Base-by-base conservation (phyloP, 148 eudicot genomes). In the Cornus suecica region DNA sequence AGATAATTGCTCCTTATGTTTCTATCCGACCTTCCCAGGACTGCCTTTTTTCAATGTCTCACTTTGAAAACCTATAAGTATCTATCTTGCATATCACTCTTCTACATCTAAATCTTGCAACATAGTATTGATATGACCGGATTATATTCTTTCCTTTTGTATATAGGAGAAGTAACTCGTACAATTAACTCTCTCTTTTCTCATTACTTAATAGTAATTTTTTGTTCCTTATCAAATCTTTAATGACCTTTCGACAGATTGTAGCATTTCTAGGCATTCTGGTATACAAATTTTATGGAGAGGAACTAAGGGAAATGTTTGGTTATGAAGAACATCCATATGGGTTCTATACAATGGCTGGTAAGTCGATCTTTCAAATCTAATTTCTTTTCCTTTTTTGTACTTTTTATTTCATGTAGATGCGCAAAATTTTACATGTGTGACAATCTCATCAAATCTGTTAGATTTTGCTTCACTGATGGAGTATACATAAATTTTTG, bases 261-360 rank as follows among this genome's bases (percentile, higher is more conserved):
- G 98, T 95, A 79, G 93, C 98, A 58, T 77, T 88, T 72, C 81
- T 95, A 71, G 99, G 99, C 60, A 80, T 93, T 65, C 86, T 95
- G 80, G 88, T 93, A 68, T 95, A 95, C 87, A 91, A 91, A 65
- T 93, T 88, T 71, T 95, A 95, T 76, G 99, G 99, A 69, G 99
- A 91, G 60, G 98, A 95, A 81, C 87, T 95, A 34, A 90, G 94
- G 71, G 99, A 95, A 82, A 95, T 95, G 98, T 95, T 95, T 86
- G 99, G 99, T 65, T 95, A 95, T 61, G 97, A 86, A 83, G 94
- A 93, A 82, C 99, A 95, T 73, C 99, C 99, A 4, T 95, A 91
- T 76, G 99, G 90, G 52, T 95, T 95, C 83, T 95, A 95, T 84
- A 91, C 91, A 29, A 93, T 93, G 93, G 98, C 97, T 51, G 98